Evolutionary conservation across 805 yeast genomes (phyloP).

Genomic region (Metschnikowia lunata): DNA sequence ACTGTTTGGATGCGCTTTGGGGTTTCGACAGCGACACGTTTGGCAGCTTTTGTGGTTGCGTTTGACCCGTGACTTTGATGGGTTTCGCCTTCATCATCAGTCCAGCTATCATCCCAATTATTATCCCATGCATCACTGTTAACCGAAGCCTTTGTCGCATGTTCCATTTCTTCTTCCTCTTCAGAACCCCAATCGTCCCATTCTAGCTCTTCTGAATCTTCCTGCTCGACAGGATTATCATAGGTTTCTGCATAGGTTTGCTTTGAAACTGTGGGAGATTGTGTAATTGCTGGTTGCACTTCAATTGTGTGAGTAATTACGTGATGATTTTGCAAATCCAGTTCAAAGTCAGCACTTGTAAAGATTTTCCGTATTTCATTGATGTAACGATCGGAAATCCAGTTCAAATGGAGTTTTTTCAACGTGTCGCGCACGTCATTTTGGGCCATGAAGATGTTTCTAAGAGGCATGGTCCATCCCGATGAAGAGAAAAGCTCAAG

Average conservation of each 20-base stretch:
- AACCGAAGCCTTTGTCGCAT: constrained; percentile 2
- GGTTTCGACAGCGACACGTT: neutral
- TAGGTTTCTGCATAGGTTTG: too few species aligned
- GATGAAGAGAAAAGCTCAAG: constrained; percentile 17
- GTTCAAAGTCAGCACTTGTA: constrained; percentile 6
- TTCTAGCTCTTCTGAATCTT: constrained; percentile 8
- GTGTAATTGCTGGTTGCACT: neutral
- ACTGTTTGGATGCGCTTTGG: neutral
- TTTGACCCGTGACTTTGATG: neutral
- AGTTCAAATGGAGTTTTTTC: constrained; percentile 26
- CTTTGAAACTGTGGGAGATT: neutral
- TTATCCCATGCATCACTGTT: constrained; percentile 14
- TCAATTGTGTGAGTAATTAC: constrained; percentile 15
- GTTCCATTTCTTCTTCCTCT: constrained; percentile 3
- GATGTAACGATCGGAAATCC: constrained; percentile 32
- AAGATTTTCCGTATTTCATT: constrained; percentile 24
- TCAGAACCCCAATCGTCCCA: constrained; percentile 20
- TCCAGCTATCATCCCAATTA: constrained; percentile 16
- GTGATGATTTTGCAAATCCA: constrained; percentile 8
- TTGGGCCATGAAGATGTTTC: constrained; percentile 13
- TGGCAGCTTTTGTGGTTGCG: neutral
- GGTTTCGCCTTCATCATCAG: constrained; percentile 5
- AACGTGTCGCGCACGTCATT: constrained; percentile 22
- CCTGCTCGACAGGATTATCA: neutral
- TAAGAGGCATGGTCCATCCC: constrained; percentile 25